Percentiles rank a stretch among this genome's conserved stretches.
These are phyloP conservation scores for Fagus sylvatica DNA, from an alignment of 306 rosid species.

Conservation along the genomic window DNA sequence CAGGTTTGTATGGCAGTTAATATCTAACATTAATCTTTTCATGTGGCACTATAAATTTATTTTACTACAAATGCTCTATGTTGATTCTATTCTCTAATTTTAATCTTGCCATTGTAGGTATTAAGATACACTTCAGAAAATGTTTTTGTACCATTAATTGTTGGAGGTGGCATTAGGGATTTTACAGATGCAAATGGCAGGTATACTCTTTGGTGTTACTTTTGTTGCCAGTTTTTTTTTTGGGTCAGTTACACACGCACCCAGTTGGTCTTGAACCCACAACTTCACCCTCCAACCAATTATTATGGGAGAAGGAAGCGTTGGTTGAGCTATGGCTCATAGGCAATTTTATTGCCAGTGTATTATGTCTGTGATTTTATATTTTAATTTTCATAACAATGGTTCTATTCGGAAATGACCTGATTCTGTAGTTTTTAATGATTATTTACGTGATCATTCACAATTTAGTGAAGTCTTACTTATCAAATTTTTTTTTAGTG, in stretches of 20 bases:
- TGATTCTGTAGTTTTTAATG: conserved; percentile 5
- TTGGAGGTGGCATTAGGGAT: conserved; percentile 98
- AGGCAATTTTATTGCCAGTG: too few relatives aligned
- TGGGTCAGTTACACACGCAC: too few relatives aligned
- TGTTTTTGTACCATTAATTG: conserved; percentile 95
- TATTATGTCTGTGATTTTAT: conserved; percentile 21
- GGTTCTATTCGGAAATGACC: not conserved
- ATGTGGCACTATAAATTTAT: not conserved
- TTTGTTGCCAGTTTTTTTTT: too few relatives aligned
- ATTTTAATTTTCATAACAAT: conserved; percentile 6
- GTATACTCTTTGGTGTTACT: conserved; percentile 39
- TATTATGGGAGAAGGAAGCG: too few relatives aligned
- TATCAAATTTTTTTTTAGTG: too few relatives aligned
- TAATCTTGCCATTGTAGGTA: conserved; percentile 49
- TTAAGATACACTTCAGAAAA: conserved; percentile 85
- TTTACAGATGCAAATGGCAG: conserved; percentile 88
- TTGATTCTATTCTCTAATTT: conserved; percentile 6
- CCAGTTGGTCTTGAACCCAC: too few relatives aligned
- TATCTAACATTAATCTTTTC: not conserved
- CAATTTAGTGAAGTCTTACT: too few relatives aligned
- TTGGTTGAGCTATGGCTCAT: too few relatives aligned
- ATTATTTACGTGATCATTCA: not conserved
- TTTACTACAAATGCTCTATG: not conserved
- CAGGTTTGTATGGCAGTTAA: conserved; percentile 56
- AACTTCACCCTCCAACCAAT: too few relatives aligned